Evolutionary conservation across 2,329 filamentous ascomycete genomes (phyloP), one percentile per base, ranked within the genome.

Genomic region (Rhynchosporium agropyri): DNA sequence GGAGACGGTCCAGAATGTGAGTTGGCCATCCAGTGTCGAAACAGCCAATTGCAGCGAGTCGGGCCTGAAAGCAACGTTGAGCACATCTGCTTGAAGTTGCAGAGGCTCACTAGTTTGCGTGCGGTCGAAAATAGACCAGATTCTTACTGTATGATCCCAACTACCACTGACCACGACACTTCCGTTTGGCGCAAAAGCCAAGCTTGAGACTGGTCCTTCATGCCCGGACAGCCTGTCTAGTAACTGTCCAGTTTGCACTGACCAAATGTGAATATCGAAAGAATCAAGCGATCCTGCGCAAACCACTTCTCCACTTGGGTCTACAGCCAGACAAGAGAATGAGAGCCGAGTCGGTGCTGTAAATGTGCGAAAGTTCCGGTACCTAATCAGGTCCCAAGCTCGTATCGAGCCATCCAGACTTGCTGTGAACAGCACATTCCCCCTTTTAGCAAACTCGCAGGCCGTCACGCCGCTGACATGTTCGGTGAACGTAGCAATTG

Each of bases 221-320:
- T 99, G 95, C 0, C 95, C 96, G 6, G 93, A 85, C 29, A 99
- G 81, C 68, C 89, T 89, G 74, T 99, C 95, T 5, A 99, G 85
- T 20, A 99, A 81, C 76, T 99, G 95, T 2, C 95, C 95, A 0
- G 94, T 99, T 74, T 99, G 95, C 3, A 99, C 96, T 4, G 92
- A 97, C 95, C 95, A 99, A 66, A 99, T 90, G 77, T 99, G 93
- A 58, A 99, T 91, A 73, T 98, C 94, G 69, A 97, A 98, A 4
- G 93, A 97, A 75, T 99, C 95, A 15, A 96, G 83, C 1, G 94
- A 98, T 2, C 94, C 95, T 9, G 95, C 95, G 64, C 94, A 96
- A 3, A 99, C 90, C 8, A 99, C 91, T 76, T 99, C 96, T 59
- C 95, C 95, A 67, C 92, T 97, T 0, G 95, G 93, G 69, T 99